Base-by-base conservation (phyloP, 2,329 filamentous ascomycete species). In the Fonsecaea monophora region DNA sequence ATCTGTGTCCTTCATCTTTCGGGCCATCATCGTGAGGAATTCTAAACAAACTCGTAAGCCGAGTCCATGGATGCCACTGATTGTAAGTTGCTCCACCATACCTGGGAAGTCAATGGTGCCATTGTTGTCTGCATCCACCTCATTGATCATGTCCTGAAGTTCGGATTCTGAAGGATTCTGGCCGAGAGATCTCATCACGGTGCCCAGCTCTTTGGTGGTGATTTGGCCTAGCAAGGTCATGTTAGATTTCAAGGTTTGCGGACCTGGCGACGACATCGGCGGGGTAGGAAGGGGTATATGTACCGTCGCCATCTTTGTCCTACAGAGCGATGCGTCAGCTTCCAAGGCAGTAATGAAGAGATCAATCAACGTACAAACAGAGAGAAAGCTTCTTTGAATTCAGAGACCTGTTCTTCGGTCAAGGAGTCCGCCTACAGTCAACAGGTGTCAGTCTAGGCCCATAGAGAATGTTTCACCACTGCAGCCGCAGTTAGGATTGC, bases 341-440 rank as follows among this genome's bases (percentile, higher is more conserved):
- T 58, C 48, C 37, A 62, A 53, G n/a, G 34, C 38, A 21, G 34
- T 45, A 18, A 40, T 25, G 34, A 30, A 10, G 5, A 21, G 9
- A n/a, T 42, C 25, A 53, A 48, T 48, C 40, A 63, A 89, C 95
- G 90, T 90, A 99, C 95, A 83, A 99, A 99, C 74, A 99, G 92
- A 81, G 95, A 99, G 85, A 99, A 99, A 64, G 95, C 95, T 86
- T 99, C 95, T 91, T 98, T 99, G 87, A 98, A 99, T 86, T 99
- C 95, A 80, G 95, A 98, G 81, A 99, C 95, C 88, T 99, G 95
- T 86, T 99, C 95, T 87, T 99, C 95, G 76, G 95, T 98, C 79
- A 99, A 90, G 82, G 94, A 94, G 82, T 99, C 95, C 81, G 94
- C 94, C 94, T 98, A 80, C 21, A 54, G 15, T 15, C 34, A 53